Evolutionary conservation across 1,139 yeast species (phyloP).

Genomic region (Yamadazyma dushanensis): DNA sequence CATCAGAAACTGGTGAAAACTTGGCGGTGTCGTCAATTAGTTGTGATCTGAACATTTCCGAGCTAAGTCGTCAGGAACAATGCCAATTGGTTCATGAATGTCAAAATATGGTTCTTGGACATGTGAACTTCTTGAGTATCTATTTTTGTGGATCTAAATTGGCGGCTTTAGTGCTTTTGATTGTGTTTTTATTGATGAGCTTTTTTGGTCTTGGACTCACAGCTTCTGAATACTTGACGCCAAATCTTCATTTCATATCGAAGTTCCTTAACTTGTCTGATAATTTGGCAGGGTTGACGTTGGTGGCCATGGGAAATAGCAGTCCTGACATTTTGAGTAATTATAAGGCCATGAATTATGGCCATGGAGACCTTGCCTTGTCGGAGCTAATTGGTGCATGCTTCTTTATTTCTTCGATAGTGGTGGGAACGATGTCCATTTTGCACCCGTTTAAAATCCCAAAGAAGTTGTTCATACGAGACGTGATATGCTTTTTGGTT

Average conservation of each 20-base stretch:
- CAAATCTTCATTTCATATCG: conserved; percentile 67
- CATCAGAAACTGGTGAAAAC: not conserved
- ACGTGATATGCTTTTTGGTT: conserved; percentile 49
- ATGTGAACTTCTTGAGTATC: conserved; percentile 37
- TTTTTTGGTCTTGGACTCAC: conserved; percentile 69
- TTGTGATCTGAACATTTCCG: conserved; percentile 1
- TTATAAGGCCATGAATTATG: conserved; percentile 71
- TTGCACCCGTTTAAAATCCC: conserved; percentile 65
- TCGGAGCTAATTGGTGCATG: conserved; percentile 91
- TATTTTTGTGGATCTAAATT: conserved; percentile 21
- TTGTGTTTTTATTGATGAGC: conserved; percentile 31
- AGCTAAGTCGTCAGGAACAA: conserved; percentile 23
- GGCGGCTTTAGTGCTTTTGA: conserved; percentile 16
- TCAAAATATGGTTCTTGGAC: conserved; percentile 32
- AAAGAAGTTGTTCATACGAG: conserved; percentile 51
- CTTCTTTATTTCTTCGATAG: conserved; percentile 70
- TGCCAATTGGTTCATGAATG: conserved; percentile 48
- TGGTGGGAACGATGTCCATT: conserved; percentile 73
- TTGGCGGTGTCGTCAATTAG: not conserved
- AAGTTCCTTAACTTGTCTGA: conserved; percentile 64
- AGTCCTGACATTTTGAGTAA: conserved; percentile 89
- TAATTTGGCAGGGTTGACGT: conserved; percentile 81
- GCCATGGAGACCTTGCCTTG: conserved; percentile 73
- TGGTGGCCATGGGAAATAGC: conserved; percentile 89
- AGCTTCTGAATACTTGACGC: conserved; percentile 75